phyloP scores from a whole-genome alignment of 306 rosid genomes.

The Cicer bijugum region DNA sequence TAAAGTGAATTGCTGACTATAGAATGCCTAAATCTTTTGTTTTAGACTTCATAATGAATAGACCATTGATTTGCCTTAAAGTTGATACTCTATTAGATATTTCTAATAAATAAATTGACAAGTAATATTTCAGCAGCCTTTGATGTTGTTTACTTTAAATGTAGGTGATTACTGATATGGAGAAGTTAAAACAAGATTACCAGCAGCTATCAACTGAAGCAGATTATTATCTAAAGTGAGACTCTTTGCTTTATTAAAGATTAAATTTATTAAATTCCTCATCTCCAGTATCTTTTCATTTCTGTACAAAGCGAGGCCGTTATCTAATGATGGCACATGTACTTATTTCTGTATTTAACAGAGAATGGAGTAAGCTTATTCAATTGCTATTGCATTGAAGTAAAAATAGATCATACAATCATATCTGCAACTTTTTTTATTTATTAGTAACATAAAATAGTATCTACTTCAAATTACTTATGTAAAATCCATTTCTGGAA shows the following conservation, averaged over 20 bases:
- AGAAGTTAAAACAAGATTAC: slow-evolving; percentile 74
- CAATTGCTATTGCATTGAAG: slow-evolving; percentile 36
- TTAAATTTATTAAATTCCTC: slow-evolving; percentile 26
- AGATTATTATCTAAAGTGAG: slow-evolving; percentile 69
- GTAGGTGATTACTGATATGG: slow-evolving; percentile 90
- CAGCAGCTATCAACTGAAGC: slow-evolving; percentile 64
- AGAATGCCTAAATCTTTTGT: not conserved
- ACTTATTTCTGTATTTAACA: slow-evolving; percentile 15
- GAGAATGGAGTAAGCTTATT: slow-evolving; percentile 35
- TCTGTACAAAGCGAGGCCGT: not conserved
- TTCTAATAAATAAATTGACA: not conserved
- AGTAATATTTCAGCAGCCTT: slow-evolving; percentile 10
- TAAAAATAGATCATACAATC: slow-evolving; percentile 18
- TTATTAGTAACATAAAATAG: not conserved
- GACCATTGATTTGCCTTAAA: slow-evolving; percentile 33
- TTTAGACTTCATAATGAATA: slow-evolving; percentile 20
- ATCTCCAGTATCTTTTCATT: slow-evolving; percentile 10
- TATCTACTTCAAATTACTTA: not conserved
- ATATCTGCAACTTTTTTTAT: slow-evolving; percentile 1
- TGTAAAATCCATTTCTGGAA: not conserved
- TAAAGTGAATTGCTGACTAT: not conserved
- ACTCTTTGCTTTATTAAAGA: slow-evolving; percentile 28
- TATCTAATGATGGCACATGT: slow-evolving; percentile 1
- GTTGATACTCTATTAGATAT: slow-evolving; percentile 23
- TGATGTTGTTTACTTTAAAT: slow-evolving; percentile 41